These are phyloP conservation scores for Monosporozyma yasuniensis DNA, from an alignment of 805 yeast genomes.

Conservation along the genomic window DNA sequence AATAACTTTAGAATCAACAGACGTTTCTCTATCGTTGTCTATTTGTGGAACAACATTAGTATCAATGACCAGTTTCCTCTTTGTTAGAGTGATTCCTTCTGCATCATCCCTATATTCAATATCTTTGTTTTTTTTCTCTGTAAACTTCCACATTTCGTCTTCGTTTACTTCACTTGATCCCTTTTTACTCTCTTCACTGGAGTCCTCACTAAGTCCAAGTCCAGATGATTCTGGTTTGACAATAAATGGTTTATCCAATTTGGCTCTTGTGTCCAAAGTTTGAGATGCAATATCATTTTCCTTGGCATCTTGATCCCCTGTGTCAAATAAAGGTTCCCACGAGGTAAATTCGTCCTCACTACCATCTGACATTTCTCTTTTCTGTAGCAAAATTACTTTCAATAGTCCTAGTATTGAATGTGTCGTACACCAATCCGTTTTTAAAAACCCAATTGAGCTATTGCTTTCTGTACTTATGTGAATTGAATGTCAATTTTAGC, in stretches of 20 bases:
- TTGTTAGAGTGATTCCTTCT: background rate
- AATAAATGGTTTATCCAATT: background rate
- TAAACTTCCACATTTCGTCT: background rate
- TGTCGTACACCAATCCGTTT: background rate
- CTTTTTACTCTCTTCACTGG: background rate
- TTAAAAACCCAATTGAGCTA: background rate
- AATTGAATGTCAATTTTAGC: background rate
- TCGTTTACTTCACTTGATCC: background rate
- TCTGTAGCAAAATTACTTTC: background rate
- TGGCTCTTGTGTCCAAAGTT: background rate
- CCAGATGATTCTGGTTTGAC: background rate
- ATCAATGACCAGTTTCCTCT: background rate
- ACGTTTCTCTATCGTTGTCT: background rate
- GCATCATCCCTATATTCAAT: background rate
- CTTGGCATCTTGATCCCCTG: slow-evolving; percentile 1
- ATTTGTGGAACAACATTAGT: background rate
- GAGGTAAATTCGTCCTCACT: slow-evolving; percentile 1
- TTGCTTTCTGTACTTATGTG: background rate
- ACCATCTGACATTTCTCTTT: background rate
- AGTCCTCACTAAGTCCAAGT: background rate
- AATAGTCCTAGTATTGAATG: background rate
- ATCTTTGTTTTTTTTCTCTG: background rate
- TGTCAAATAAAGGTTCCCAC: slow-evolving; percentile 4
- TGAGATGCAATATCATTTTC: background rate
- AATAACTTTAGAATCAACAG: background rate